Conservation (phyloP, 1,139 yeast species). For the Protomyces inundatus region DNA sequence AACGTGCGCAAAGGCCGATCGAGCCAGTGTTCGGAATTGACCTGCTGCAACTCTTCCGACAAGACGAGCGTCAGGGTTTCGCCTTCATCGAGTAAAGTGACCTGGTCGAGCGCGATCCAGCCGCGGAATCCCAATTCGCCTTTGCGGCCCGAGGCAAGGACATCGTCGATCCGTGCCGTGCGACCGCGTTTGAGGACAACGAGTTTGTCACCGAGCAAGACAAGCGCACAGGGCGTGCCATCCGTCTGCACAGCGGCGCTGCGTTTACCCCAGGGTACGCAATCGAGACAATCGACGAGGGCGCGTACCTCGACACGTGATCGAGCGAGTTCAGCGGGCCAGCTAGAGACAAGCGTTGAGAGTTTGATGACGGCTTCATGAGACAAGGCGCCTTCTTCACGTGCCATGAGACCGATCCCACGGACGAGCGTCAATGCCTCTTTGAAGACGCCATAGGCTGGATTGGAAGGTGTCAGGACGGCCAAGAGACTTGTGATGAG, state of each 20-base stretch:
- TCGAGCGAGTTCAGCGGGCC: slow-evolving; percentile 25
- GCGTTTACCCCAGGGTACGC: background rate
- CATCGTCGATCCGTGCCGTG: slow-evolving; percentile 1
- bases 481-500: slow-evolving; percentile 17
- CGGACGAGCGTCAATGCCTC: slow-evolving; percentile 18
- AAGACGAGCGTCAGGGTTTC: slow-evolving; percentile 3
- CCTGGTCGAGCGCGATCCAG: background rate
- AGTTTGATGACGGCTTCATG: slow-evolving; percentile 23
- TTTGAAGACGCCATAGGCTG: slow-evolving; percentile 19
- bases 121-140: slow-evolving; percentile 19
- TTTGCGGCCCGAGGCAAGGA: background rate
- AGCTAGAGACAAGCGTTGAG: slow-evolving; percentile 22
- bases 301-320: slow-evolving; percentile 13
- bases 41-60: background rate
- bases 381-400: slow-evolving; percentile 10
- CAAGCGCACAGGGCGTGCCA: slow-evolving; percentile 11
- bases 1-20: slow-evolving; percentile 8
- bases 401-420: slow-evolving; percentile 24
- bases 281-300: slow-evolving; percentile 22
- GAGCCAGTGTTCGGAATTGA: slow-evolving; percentile 7
- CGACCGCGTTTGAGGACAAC: slow-evolving; percentile 14
- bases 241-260: background rate
- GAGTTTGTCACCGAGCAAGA: slow-evolving; percentile 9
- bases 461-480: slow-evolving; percentile 12
- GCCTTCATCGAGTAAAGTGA: slow-evolving; percentile 3